Evolutionary conservation across 495 filamentous ascomycete genomes (phyloP), one percentile per base, ranked within the genome.

Genomic region (Penicillium simplicissimum): DNA sequence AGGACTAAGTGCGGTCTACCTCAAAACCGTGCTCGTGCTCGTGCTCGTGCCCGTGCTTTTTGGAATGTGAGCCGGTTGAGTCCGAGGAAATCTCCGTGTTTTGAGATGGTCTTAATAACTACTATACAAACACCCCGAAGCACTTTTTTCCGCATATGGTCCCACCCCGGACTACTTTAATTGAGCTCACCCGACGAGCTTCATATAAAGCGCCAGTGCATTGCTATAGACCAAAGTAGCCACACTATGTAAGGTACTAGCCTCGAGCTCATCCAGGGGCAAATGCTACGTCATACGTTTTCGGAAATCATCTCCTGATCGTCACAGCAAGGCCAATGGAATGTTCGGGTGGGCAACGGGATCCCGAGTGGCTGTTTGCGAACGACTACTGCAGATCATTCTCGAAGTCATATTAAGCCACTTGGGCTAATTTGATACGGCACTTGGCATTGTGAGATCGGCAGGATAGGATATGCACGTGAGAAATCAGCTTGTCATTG

Each of bases 291-390:
- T 52, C 25, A 31, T 3, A 52, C 28, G 48, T 21, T 52, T 33
- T 11, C 48, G 48, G 48, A 52, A 51, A 34, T 45, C 8, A 45
- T 21, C 17, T 45, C 42, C 42, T 23, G 9, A 8, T 45, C 17
- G 17, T 43, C 40, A 11, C 23, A 21, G 42, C 42, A 42, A 42
- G 40, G 40, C 42, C 42, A 45, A 45, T 45, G 42, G 42, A 45
- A 45, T 45, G 42, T 45, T 45, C 42, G 42, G 42, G 42, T 21
- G 17, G 4, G 19, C 42, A 45, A 23, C 42, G 42, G 42, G 42
- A 45, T 45, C 42, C 42, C 42, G 42, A 45, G 42, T 45, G 42
- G 42, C 42, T 45, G 42, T 45, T 45, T 45, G 42, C 42, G n/a
- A 45, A 45, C 42, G 42, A 21, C 42, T 19, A 45, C 42, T 13